phyloP scores from a whole-genome alignment of 345 rosid species.

The Noccaea caerulescens region DNA sequence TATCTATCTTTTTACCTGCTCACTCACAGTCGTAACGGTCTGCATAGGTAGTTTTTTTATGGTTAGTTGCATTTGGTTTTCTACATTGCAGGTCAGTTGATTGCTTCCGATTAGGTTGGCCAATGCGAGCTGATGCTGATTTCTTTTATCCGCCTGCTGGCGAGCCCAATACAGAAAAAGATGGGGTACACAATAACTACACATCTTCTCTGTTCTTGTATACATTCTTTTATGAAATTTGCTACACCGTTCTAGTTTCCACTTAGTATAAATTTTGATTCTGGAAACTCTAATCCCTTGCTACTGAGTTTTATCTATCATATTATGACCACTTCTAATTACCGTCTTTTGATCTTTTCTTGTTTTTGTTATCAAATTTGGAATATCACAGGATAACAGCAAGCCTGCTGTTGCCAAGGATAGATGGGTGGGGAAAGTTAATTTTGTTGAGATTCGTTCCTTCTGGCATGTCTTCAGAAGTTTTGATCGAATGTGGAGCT shows the following conservation, averaged over 20 bases:
- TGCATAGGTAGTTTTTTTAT: constrained; percentile 10
- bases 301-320: not conserved
- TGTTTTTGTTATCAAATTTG: constrained; percentile 16
- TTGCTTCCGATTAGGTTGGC: constrained; percentile 99
- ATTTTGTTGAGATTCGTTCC: constrained; percentile 96
- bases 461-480: constrained; percentile 99
- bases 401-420: constrained; percentile 59
- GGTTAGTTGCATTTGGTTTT: constrained; percentile 19
- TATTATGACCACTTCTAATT: constrained; percentile 15
- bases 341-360: not conserved
- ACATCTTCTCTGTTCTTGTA: constrained; percentile 19
- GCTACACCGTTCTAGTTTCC: constrained; percentile 17
- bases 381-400: constrained; percentile 58
- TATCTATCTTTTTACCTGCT: constrained; percentile 2
- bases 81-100: constrained; percentile 77
- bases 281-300: constrained; percentile 19
- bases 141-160: constrained; percentile 63
- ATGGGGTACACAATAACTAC: constrained; percentile 55
- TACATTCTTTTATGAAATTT: not conserved
- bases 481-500: constrained; percentile 99
- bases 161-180: constrained; percentile 51
- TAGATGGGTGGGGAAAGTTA: constrained; percentile 94
- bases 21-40: not conserved
- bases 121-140: constrained; percentile 97
- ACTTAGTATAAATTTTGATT: not conserved